These are phyloP conservation scores for Obelidium mucronatum DNA, from an alignment of 192 early-diverging fungal species.

Conservation along the genomic window DNA sequence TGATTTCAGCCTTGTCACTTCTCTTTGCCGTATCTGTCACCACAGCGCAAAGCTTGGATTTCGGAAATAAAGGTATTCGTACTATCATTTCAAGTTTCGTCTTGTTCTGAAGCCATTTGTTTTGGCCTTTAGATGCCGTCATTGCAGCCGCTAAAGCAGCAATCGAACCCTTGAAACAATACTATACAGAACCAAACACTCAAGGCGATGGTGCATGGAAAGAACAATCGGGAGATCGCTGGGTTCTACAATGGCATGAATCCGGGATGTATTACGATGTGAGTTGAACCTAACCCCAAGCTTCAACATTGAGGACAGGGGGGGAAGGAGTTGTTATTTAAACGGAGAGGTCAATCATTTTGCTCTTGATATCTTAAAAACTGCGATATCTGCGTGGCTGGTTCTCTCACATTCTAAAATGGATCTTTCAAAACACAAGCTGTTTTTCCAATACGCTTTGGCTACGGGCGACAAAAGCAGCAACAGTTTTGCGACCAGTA, in stretches of 20 bases:
- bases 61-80: too few species aligned
- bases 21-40: not conserved
- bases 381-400: too few species aligned
- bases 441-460: not conserved
- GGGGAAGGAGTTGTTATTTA: too few species aligned
- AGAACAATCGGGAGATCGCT: not conserved
- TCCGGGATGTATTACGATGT: not conserved
- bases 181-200: not conserved
- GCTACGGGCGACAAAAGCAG: not conserved
- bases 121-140: not conserved
- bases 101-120: not conserved
- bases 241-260: slow-evolving; percentile 8
- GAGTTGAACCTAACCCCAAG: too few species aligned
- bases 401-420: not conserved
- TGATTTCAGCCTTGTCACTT: not conserved
- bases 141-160: slow-evolving; percentile 1
- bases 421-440: not conserved
- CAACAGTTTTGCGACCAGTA: not conserved
- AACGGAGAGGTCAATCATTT: too few species aligned
- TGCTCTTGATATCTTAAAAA: too few species aligned
- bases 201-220: not conserved
- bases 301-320: too few species aligned
- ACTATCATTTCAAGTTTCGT: too few species aligned
- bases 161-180: not conserved
- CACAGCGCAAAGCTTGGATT: too few species aligned